Evolutionary conservation across 2,329 filamentous ascomycete species (phyloP).

Genomic region (Colletotrichum salicis): DNA sequence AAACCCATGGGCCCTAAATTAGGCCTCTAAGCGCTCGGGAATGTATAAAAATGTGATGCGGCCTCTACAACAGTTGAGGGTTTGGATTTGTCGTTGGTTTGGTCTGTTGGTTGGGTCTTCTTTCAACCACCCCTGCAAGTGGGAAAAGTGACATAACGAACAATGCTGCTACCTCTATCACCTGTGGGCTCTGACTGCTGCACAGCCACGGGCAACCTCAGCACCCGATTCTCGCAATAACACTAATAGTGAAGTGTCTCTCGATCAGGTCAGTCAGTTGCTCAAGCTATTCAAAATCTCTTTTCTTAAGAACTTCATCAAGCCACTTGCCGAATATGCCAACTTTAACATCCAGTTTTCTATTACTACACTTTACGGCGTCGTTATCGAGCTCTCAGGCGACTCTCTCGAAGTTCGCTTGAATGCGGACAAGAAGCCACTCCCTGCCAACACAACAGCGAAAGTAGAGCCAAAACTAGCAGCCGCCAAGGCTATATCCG

Average conservation of each 20-base stretch:
- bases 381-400: background rate
- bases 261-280: background rate
- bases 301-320: background rate
- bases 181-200: background rate
- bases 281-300: background rate
- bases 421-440: background rate
- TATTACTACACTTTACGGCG: background rate
- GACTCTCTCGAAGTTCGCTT: background rate
- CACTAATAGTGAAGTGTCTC: background rate
- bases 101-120: background rate
- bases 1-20: background rate
- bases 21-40: background rate
- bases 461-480: too few species aligned
- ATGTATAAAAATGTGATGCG: background rate
- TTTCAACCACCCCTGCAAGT: background rate
- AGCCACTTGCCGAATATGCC: background rate
- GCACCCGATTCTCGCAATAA: background rate
- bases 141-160: background rate
- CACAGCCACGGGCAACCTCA: background rate
- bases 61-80: background rate
- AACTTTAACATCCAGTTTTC: rapidly evolving
- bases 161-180: background rate
- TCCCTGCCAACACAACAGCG: background rate
- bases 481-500: too few species aligned
- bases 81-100: background rate